Conservation (phyloP, 768 basidiomycete genomes). For the Sutorius australiensis region DNA sequence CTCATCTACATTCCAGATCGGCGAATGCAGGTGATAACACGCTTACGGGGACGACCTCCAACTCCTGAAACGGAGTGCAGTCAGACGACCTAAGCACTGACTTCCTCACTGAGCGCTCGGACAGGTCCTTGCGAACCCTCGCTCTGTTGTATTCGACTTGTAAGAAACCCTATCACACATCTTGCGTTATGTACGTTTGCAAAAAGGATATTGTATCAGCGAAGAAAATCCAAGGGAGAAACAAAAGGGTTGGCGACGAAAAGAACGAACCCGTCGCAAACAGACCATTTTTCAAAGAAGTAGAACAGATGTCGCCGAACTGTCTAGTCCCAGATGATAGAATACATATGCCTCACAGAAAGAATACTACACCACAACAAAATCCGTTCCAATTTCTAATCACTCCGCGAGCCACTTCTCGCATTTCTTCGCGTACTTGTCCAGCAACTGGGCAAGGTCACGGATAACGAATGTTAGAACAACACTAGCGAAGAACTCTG, state of each 20-base stretch:
- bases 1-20: conserved; percentile 40
- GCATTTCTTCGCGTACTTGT: conserved; percentile 92
- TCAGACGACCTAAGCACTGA: conserved; percentile 8
- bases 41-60: conserved; percentile 52
- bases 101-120: neutral
- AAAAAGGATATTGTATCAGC: conserved; percentile 25
- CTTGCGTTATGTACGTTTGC: conserved; percentile 18
- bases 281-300: conserved; percentile 8
- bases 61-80: conserved; percentile 46
- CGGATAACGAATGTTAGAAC: conserved; percentile 87
- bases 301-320: conserved; percentile 29
- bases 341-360: conserved; percentile 30
- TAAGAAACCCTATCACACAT: conserved; percentile 1
- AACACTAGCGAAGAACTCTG: conserved; percentile 90
- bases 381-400: conserved; percentile 24
- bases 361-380: conserved; percentile 26
- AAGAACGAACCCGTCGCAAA: conserved; percentile 12
- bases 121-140: neutral
- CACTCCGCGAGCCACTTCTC: conserved; percentile 89
- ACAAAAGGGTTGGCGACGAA: conserved; percentile 3
- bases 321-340: conserved; percentile 34
- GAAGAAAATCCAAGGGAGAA: conserved; percentile 17
- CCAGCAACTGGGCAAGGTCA: conserved; percentile 79
- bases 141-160: conserved; percentile 2
- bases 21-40: conserved; percentile 57